Percentiles rank a stretch among this genome's conserved stretches.
Evolutionary conservation across 2,329 filamentous ascomycete genomes (phyloP).

Genomic region (Zasmidium angulare): DNA sequence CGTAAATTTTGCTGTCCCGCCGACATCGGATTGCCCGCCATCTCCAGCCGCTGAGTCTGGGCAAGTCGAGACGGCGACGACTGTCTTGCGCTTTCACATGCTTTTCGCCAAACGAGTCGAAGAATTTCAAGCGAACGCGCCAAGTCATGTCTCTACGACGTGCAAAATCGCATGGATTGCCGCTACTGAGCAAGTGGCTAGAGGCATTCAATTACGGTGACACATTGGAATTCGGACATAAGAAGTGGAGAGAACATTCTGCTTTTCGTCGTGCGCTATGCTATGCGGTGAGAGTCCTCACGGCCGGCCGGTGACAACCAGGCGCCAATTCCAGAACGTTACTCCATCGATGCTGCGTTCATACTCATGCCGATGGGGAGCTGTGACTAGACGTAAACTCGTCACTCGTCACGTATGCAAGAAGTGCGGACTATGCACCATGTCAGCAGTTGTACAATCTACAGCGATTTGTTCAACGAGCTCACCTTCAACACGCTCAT

Average conservation of each 20-base stretch:
- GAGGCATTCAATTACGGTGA: background rate
- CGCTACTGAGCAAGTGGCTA: background rate
- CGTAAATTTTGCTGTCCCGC: constrained; percentile 1
- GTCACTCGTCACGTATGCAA: background rate
- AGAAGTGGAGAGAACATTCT: background rate
- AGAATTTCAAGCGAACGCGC: background rate
- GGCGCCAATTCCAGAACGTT: background rate
- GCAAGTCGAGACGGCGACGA: background rate
- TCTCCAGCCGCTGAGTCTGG: background rate
- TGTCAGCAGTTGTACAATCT: background rate
- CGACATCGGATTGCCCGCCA: constrained; percentile 2
- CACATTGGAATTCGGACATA: background rate
- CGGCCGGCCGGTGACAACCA: background rate
- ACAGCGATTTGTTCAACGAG: background rate
- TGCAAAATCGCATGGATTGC: background rate
- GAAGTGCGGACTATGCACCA: background rate
- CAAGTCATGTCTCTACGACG: background rate
- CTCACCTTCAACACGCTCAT: background rate
- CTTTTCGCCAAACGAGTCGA: background rate
- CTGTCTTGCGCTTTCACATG: background rate
- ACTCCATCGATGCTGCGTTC: background rate
- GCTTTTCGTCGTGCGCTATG: background rate
- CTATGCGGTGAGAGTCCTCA: background rate
- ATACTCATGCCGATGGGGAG: background rate
- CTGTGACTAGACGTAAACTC: background rate